A percentile compares a stretch with the other conserved stretches of the same genome.
Conservation (phyloP, 2,329 filamentous ascomycete genomes). For the Xylariaceae sp. region DNA sequence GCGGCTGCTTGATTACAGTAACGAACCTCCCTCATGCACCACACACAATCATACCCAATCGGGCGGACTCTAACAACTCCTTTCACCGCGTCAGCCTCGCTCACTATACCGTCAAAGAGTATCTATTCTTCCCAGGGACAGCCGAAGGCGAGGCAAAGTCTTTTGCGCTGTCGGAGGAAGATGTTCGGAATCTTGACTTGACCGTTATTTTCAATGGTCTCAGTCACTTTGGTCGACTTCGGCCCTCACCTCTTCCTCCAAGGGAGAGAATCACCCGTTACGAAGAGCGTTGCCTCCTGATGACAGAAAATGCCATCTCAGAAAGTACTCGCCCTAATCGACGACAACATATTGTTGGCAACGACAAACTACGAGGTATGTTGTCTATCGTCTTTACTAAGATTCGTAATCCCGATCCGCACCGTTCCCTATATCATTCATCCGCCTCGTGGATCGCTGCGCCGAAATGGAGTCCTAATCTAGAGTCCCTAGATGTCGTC, state of each 20-base stretch:
- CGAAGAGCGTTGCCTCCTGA: constrained; percentile 19
- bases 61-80: constrained; percentile 2
- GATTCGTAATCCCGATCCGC: too few species aligned
- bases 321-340: background rate
- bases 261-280: constrained; percentile 7
- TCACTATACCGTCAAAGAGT: constrained; percentile 30
- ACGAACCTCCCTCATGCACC: constrained; percentile 11
- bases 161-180: constrained; percentile 21
- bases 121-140: constrained; percentile 19
- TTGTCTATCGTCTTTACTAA: background rate
- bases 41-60: constrained; percentile 4
- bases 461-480: background rate
- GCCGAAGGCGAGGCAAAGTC: constrained; percentile 16
- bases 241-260: background rate
- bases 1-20: constrained; percentile 26
- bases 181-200: constrained; percentile 12
- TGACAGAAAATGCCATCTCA: constrained; percentile 11
- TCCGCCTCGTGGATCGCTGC: too few species aligned
- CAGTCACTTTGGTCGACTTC: constrained; percentile 5
- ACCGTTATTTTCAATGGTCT: constrained; percentile 20
- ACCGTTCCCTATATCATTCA: background rate
- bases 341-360: constrained; percentile 5
- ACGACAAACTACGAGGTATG: constrained; percentile 9
- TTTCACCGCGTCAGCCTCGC: constrained; percentile 21
- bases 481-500: constrained; percentile 4